These are phyloP conservation scores for Jatropha curcas DNA, from an alignment of 345 rosid genomes.

Conservation along the genomic window DNA sequence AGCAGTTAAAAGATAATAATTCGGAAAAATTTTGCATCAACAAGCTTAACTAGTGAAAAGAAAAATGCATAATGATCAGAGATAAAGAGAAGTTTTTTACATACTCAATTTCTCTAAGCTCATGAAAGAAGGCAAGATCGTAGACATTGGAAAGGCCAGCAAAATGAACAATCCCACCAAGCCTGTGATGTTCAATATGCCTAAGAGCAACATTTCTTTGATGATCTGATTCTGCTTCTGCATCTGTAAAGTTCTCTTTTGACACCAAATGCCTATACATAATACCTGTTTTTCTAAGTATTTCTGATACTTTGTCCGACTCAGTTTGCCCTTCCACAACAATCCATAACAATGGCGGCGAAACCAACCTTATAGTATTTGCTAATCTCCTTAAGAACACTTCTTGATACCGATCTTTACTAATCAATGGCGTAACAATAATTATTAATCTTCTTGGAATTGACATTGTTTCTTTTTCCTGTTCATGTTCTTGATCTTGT, in stretches of 20 bases:
- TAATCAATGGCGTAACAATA: slow-evolving; percentile 60
- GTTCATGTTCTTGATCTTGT: slow-evolving; percentile 5
- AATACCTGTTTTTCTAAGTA: slow-evolving; percentile 68
- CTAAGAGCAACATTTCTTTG: slow-evolving; percentile 74
- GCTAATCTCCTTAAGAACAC: slow-evolving; percentile 72
- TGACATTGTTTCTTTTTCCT: slow-evolving; percentile 5
- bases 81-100: slow-evolving; percentile 12
- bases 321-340: slow-evolving; percentile 61
- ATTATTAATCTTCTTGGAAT: slow-evolving; percentile 52
- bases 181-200: slow-evolving; percentile 74
- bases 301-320: slow-evolving; percentile 38
- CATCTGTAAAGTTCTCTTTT: slow-evolving; percentile 64
- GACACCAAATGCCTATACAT: slow-evolving; percentile 82
- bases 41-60: too few relatives aligned
- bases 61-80: not conserved
- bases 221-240: slow-evolving; percentile 62
- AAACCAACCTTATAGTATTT: slow-evolving; percentile 55
- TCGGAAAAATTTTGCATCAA: too few relatives aligned
- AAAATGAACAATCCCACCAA: slow-evolving; percentile 83
- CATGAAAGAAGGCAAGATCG: slow-evolving; percentile 77
- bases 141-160: slow-evolving; percentile 72
- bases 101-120: slow-evolving; percentile 79
- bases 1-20: too few relatives aligned
- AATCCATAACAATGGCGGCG: slow-evolving; percentile 80
- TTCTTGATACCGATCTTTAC: slow-evolving; percentile 33